Evolutionary conservation across 345 rosid species (phyloP).

Genomic region (Diplotaxis tenuifolia): DNA sequence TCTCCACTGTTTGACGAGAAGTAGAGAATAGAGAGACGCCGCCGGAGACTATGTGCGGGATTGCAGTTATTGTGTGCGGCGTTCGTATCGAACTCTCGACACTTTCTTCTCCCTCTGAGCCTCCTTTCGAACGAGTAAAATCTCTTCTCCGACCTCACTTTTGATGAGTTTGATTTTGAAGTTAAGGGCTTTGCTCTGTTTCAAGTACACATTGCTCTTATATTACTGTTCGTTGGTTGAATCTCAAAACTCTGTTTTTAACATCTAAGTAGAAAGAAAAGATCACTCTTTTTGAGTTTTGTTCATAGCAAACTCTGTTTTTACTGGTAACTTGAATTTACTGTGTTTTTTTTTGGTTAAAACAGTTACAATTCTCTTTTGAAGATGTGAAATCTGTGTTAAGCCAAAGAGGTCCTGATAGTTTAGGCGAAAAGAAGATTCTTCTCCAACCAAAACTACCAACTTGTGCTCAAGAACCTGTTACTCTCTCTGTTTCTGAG

Average conservation of each 20-base stretch:
- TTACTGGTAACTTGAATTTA: too few species aligned
- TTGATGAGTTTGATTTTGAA: slow-evolving; percentile 5
- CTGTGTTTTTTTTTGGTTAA: slow-evolving; percentile 2
- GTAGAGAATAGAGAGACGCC: slow-evolving; percentile 10
- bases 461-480: slow-evolving; percentile 19
- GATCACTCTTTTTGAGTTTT: not conserved
- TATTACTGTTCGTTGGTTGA: not conserved
- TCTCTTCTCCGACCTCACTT: not conserved
- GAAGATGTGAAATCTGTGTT: slow-evolving; percentile 61
- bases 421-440: slow-evolving; percentile 55
- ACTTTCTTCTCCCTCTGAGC: slow-evolving; percentile 19
- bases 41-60: slow-evolving; percentile 67
- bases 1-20: not conserved
- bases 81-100: slow-evolving; percentile 47
- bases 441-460: slow-evolving; percentile 30
- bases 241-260: not conserved
- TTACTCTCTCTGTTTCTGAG: slow-evolving; percentile 31
- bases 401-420: slow-evolving; percentile 73
- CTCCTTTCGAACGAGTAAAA: slow-evolving; percentile 39
- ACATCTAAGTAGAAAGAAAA: not conserved
- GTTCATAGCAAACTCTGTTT: not conserved
- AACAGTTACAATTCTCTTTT: slow-evolving; percentile 42
- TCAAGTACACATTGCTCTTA: not conserved
- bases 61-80: slow-evolving; percentile 62
- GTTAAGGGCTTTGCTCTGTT: not conserved